Percentiles rank a stretch among this genome's conserved stretches.
Conservation (phyloP, 176 grass and related monocot genomes). For the Juncus inflexus region DNA sequence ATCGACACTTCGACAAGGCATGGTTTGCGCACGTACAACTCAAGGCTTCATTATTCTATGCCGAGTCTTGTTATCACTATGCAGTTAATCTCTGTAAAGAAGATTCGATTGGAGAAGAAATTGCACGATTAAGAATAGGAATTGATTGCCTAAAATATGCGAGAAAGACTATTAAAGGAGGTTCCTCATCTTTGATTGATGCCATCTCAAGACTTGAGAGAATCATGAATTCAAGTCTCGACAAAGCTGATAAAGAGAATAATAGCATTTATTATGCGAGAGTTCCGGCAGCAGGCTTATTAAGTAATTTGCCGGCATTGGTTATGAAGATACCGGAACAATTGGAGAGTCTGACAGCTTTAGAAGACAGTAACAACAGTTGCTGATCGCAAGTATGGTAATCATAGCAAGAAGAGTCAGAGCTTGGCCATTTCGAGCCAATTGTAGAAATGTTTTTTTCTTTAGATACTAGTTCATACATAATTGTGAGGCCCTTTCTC, state of each 20-base stretch:
- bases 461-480: too few relatives aligned
- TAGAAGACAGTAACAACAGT: neutral
- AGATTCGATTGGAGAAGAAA: slow-evolving; percentile 32
- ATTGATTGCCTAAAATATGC: slow-evolving; percentile 21
- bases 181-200: slow-evolving; percentile 29
- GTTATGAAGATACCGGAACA: neutral
- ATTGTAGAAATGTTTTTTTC: too few relatives aligned
- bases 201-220: slow-evolving; percentile 35
- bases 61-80: slow-evolving; percentile 40
- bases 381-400: too few relatives aligned
- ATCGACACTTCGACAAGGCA: slow-evolving; percentile 38
- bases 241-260: slow-evolving; percentile 53
- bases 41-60: slow-evolving; percentile 55
- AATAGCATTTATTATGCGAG: slow-evolving; percentile 49
- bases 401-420: too few relatives aligned
- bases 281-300: slow-evolving; percentile 29
- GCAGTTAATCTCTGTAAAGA: slow-evolving; percentile 33
- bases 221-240: slow-evolving; percentile 38
- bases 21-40: slow-evolving; percentile 43
- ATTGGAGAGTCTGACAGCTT: neutral
- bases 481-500: too few relatives aligned
- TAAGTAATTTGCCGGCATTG: slow-evolving; percentile 23
- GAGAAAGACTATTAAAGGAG: slow-evolving; percentile 38
- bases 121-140: slow-evolving; percentile 38
- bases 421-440: too few relatives aligned